These are phyloP conservation scores for Wilcoxina mikolae DNA, from an alignment of 495 filamentous ascomycete species.

Conservation along the genomic window DNA sequence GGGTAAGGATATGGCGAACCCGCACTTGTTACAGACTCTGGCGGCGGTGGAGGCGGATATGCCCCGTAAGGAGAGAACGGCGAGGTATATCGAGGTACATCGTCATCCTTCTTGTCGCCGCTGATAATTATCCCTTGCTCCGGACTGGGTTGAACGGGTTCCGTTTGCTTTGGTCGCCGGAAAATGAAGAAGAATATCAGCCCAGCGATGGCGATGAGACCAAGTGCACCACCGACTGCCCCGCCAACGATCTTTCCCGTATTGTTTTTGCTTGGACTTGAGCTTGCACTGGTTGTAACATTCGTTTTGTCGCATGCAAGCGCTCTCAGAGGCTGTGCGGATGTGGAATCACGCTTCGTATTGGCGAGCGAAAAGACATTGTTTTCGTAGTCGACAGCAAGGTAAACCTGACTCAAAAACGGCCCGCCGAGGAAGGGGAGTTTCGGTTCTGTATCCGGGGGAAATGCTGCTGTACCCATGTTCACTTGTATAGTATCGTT, in stretches of 20 bases:
- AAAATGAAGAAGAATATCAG: slow-evolving; percentile 10
- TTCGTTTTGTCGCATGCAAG: neutral
- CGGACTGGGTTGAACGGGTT: neutral
- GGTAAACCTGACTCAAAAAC: slow-evolving; percentile 25
- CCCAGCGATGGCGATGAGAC: slow-evolving; percentile 4
- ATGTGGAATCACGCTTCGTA: neutral
- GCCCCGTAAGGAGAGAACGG: neutral
- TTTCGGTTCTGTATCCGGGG: slow-evolving; percentile 9
- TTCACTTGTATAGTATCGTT: neutral
- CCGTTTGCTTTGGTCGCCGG: slow-evolving; percentile 8
- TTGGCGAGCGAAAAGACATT: slow-evolving; percentile 14
- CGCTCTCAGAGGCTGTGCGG: slow-evolving; percentile 6
- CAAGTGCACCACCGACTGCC: slow-evolving; percentile 13
- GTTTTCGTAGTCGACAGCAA: slow-evolving; percentile 20
- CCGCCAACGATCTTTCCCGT: slow-evolving; percentile 17
- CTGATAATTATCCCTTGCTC: neutral
- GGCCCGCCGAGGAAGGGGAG: slow-evolving; percentile 22
- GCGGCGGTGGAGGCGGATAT: neutral
- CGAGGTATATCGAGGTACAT: neutral
- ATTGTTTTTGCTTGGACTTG: slow-evolving; percentile 3
- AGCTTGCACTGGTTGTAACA: neutral
- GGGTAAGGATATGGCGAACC: neutral
- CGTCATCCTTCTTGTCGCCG: neutral
- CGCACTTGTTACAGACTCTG: too few relatives aligned
- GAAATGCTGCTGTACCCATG: slow-evolving; percentile 20